Conservation (phyloP, 2,329 filamentous ascomycete genomes). For the Trichocomaceae sp. region DNA sequence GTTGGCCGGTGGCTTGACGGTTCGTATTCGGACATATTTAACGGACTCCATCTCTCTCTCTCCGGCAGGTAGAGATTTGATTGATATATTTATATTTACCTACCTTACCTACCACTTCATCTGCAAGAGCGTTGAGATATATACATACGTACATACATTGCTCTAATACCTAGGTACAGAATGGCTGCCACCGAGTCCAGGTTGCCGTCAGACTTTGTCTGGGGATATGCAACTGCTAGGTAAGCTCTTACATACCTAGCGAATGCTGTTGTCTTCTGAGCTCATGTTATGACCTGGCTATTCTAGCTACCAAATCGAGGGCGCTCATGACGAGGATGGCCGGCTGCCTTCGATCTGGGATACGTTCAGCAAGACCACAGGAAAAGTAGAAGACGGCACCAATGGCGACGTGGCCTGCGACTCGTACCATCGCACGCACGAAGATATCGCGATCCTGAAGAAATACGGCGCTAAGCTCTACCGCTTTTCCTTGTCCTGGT, state of each 20-base stretch:
- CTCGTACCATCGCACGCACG: conserved; percentile 70
- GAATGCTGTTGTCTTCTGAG: not conserved
- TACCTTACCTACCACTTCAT: not conserved
- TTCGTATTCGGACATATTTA: not conserved
- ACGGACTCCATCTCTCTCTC: not conserved
- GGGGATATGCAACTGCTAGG: conserved; percentile 75
- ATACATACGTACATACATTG: not conserved
- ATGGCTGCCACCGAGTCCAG: conserved; percentile 16
- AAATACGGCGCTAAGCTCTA: conserved; percentile 66
- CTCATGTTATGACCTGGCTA: not conserved
- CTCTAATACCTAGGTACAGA: not conserved
- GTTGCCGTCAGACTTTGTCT: conserved; percentile 64
- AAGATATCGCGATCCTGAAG: conserved; percentile 74
- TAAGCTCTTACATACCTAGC: conserved; percentile 26
- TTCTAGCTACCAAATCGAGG: conserved; percentile 79
- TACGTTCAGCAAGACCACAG: conserved; percentile 71
- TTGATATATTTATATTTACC: not conserved
- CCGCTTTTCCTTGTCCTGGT: conserved; percentile 76
- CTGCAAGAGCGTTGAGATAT: not conserved
- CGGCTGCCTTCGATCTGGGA: conserved; percentile 84
- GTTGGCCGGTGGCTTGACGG: not conserved
- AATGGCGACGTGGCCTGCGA: conserved; percentile 76
- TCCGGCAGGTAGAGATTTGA: too few species aligned
- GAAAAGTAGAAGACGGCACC: conserved; percentile 73
- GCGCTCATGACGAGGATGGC: conserved; percentile 65